These are phyloP conservation scores for Arctium lappa DNA, from an alignment of 129 eudicot species.

Conservation along the genomic window DNA sequence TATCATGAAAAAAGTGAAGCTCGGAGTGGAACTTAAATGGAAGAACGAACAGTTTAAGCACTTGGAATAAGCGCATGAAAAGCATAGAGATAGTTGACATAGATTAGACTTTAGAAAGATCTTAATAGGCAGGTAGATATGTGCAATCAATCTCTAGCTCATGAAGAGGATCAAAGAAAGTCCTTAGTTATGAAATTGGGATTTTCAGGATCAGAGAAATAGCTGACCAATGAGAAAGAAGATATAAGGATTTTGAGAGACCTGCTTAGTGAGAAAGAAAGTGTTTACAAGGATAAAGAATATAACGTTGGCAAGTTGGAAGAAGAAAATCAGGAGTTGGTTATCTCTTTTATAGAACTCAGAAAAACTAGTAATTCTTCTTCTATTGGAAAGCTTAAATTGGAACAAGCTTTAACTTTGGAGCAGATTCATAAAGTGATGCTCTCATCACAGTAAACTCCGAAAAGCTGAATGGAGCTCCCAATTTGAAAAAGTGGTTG, in stretches of 20 bases:
- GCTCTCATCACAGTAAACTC: too few species aligned
- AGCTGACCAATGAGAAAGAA: conserved; percentile 38
- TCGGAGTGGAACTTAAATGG: conserved; percentile 75
- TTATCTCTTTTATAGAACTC: conserved; percentile 46
- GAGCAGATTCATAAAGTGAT: too few species aligned
- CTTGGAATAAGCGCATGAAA: conserved; percentile 79
- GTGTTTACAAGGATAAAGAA: conserved; percentile 53
- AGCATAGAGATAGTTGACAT: conserved; percentile 41
- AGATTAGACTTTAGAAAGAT: conserved; percentile 44
- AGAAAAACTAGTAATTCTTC: conserved; percentile 34
- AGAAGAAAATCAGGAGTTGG: conserved; percentile 62
- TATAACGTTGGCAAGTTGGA: conserved; percentile 43
- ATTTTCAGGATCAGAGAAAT: conserved; percentile 4
- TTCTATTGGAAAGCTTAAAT: too few species aligned
- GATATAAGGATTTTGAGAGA: conserved; percentile 45
- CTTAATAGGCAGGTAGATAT: conserved; percentile 50
- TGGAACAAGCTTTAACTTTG: too few species aligned
- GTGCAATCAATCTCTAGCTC: conserved; percentile 70
- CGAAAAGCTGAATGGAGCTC: conserved; percentile 36
- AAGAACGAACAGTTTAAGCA: conserved; percentile 73
- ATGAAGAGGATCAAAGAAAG: conserved; percentile 64
- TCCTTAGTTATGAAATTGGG: conserved; percentile 34
- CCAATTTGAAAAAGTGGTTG: conserved; percentile 34
- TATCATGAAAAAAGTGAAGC: conserved; percentile 39
- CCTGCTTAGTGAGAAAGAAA: conserved; percentile 54